phyloP scores from a whole-genome alignment of 192 early-diverging fungal genomes.

The Funneliformis mosseae region DNA sequence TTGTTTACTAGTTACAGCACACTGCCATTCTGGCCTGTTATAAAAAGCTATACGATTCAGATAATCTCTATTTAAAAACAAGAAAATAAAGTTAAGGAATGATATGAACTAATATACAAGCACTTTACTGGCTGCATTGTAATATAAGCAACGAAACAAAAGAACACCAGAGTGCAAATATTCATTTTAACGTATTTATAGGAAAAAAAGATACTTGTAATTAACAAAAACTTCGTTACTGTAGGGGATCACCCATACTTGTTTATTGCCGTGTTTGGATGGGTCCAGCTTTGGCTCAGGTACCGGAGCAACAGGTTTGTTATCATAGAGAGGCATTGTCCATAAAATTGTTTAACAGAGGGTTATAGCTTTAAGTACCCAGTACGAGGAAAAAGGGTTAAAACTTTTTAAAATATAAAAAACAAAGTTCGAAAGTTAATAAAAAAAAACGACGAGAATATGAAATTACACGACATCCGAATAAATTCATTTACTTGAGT shows the following conservation, averaged over 20 bases:
- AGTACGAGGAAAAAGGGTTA: no score
- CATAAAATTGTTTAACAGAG: neutral
- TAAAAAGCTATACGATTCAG: conserved; percentile 68
- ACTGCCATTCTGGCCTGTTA: conserved; percentile 74
- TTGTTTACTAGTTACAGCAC: conserved; percentile 71
- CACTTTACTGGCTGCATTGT: conserved; percentile 12
- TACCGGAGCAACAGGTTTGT: neutral
- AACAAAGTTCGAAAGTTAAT: neutral
- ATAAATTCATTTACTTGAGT: neutral
- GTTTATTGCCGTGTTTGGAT: conserved; percentile 36
- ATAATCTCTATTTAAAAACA: conserved; percentile 62
- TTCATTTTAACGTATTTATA: neutral
- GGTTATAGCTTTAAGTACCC: no score
- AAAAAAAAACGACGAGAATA: neutral
- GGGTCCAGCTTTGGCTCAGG: neutral
- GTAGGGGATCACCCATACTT: conserved; percentile 56
- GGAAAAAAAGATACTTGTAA: conserved; percentile 57
- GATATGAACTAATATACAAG: conserved; percentile 20
- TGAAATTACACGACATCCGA: neutral
- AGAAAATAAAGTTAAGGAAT: conserved; percentile 16
- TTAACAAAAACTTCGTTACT: conserved; percentile 62
- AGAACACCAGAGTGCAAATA: neutral
- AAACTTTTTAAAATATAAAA: neutral
- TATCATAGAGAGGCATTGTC: conserved; percentile 9
- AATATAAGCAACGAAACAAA: neutral